These are phyloP conservation scores for Nymphaea colorata DNA, from an alignment of 164 flowering plant species.

Conservation along the genomic window DNA sequence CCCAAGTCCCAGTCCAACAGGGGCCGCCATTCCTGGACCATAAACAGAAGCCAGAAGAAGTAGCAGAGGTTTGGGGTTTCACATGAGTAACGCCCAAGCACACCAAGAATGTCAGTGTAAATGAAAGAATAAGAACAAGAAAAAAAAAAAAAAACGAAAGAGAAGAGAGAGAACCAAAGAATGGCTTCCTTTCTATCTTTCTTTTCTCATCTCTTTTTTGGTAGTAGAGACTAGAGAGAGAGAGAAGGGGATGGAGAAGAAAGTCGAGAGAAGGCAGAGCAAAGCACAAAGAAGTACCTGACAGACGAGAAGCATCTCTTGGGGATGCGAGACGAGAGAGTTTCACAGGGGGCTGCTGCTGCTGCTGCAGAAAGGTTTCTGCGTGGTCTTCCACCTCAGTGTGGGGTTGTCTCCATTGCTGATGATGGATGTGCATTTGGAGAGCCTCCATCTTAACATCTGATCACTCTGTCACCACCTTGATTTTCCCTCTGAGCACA, in stretches of 20 bases:
- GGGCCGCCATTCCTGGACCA: constrained; percentile 11
- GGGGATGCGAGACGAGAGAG: neutral
- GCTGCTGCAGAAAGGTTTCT: neutral
- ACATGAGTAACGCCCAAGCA: neutral
- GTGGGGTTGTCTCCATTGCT: neutral
- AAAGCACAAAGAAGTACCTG: neutral
- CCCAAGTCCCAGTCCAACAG: constrained; percentile 23
- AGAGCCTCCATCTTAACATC: neutral
- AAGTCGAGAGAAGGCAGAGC: too few species aligned
- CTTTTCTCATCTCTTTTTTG: too few species aligned
- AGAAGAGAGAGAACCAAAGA: neutral
- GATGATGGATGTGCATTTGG: neutral
- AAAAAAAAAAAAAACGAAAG: neutral
- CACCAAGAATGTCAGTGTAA: neutral
- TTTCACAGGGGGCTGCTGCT: neutral
- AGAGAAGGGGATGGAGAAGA: too few species aligned
- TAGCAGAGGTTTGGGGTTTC: neutral
- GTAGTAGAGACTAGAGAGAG: too few species aligned
- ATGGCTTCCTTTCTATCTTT: too few species aligned
- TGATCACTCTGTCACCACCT: neutral
- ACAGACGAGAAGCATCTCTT: neutral
- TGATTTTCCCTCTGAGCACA: neutral
- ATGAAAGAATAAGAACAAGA: neutral
- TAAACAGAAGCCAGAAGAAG: neutral
- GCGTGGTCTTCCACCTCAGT: neutral